Evolutionary conservation across 1,139 yeast genomes (phyloP).

Genomic region (Magnusiomyces clavatus): DNA sequence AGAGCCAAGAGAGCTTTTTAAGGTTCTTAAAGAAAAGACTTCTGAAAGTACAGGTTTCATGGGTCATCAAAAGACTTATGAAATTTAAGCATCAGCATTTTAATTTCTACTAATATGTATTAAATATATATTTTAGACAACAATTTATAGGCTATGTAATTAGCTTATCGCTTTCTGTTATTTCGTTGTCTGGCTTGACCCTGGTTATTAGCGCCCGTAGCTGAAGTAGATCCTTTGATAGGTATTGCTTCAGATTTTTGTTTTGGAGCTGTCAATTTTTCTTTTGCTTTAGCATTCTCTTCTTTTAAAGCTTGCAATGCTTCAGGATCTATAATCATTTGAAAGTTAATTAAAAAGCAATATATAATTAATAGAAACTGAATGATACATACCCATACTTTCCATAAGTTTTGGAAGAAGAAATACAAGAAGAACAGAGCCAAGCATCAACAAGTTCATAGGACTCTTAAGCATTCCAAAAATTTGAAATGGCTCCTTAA

Average conservation of each 20-base stretch:
- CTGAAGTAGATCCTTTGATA: neutral
- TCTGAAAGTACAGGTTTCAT: conserved; percentile 20
- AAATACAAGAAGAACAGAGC: conserved; percentile 29
- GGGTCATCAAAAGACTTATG: conserved; percentile 21
- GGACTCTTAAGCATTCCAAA: conserved; percentile 31
- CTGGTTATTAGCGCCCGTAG: neutral
- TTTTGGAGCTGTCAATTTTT: conserved; percentile 17
- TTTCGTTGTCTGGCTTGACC: conserved; percentile 1
- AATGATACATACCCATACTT: conserved; percentile 18
- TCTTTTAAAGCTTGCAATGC: conserved; percentile 26
- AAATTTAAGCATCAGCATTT: conserved; percentile 18
- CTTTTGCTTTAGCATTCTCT: conserved; percentile 7
- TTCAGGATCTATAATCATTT: conserved; percentile 28
- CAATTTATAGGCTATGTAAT: neutral
- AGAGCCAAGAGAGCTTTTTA: conserved; percentile 31
- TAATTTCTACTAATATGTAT: neutral
- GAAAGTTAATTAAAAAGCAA: neutral
- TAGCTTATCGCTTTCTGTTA: conserved; percentile 1
- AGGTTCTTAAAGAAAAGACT: conserved; percentile 36
- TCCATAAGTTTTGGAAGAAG: conserved; percentile 30
- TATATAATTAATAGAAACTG: neutral
- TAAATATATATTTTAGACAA: neutral
- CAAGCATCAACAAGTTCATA: conserved; percentile 32
- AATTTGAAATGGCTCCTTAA: conserved; percentile 30
- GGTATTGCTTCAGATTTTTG: conserved; percentile 15